Base-by-base conservation (phyloP, 495 filamentous ascomycete species). In the Lasiosphaeriaceae sp. region DNA sequence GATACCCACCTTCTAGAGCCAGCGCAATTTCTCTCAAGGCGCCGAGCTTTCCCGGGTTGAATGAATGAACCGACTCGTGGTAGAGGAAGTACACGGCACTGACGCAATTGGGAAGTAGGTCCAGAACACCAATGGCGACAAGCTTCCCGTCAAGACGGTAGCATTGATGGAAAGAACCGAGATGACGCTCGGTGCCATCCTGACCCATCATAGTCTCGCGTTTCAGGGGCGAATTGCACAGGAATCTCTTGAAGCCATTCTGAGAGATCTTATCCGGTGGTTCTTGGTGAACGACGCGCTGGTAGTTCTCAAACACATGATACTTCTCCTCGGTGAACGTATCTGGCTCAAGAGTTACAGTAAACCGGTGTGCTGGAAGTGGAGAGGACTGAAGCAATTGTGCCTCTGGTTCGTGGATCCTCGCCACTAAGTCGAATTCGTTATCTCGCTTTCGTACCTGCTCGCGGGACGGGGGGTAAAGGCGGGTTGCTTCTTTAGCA, bases 61-160 rank as follows among this genome's bases (percentile, higher is more conserved):
- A 92, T 20, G 79, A 75, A 54, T 88, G 85, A 61, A 92, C 86
- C 23, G 90, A 89, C 58, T 88, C 84, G 67, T 96, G 88, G 66
- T 98, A 94, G 74, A 96, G 82, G 66, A 97, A 89, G 69, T 98
- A 98, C 35, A 97, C 94, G 19, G 89, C 90, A 72, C 92, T 97
- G 29, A 98, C 90, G 55, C 85, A 86, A 54, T 89, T 77, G 0
- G 93, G 94, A 24, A 97, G 78, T 9, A 97, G 73, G 68, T 98
- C 94, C 31, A 98, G 74, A 11, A 97, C 91, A 2, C 87, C 89
- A 52, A 98, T 81, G 16, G 94, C 94, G 35, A 97, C 84, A 34
- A 98, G 80, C 52, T 85, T 80, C 17, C 92, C 94, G 70, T 97
- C 92, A 22, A 98, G 75, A 26, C 94, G 83, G 71, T 98, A 96